Evolutionary conservation across 2,329 filamentous ascomycete species (phyloP), one percentile per base, ranked within the genome.

Genomic region (Aureobasidium sp.): DNA sequence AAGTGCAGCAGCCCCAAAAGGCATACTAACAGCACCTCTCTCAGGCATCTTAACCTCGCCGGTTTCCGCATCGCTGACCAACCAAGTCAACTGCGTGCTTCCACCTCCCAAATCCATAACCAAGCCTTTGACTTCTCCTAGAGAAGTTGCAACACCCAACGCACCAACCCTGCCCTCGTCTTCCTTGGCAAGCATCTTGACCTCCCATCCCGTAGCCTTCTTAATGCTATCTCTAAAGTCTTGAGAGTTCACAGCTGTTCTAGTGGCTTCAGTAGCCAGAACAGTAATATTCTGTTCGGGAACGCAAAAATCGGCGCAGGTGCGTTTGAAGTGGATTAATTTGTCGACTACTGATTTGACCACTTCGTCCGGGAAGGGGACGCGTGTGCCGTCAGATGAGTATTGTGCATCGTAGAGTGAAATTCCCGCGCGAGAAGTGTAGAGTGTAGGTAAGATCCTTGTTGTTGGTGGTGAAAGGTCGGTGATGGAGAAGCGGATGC

Each of bases 401-500:
- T 72, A 80, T 78, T 90, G 75, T 0, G 90, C 90, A 71, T 96
- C 91, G 75, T 94, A 96, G 12, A 97, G 82, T 1, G 92, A 96
- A 63, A 97, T 94, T 26, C 82, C 83, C 10, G 86, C 87, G 6
- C 92, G 87, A 68, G 91, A 85, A 68, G 88, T 85, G 75, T 90
- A 95, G 62, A 96, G 69, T 29, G 88, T 92, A 20, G 82, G 86
- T 46, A 96, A 81, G 27, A 92, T 84, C 27, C 92, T 87, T 27
- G 88, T 81, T 43, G 79, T 84, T 4, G 85, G 84, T 26, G 88
- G 86, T 4, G 86, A 82, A n/a, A 95, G 81, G 67, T 91, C 86
- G 9, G 91, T 90, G 69, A 96, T 90, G 48, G 90, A 93, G 79
- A 96, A 96, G 61, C 92, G 90, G 69, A 96, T 93, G 69, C 92